Conservation (phyloP, 345 rosid species). For the Citrus unshiu region DNA sequence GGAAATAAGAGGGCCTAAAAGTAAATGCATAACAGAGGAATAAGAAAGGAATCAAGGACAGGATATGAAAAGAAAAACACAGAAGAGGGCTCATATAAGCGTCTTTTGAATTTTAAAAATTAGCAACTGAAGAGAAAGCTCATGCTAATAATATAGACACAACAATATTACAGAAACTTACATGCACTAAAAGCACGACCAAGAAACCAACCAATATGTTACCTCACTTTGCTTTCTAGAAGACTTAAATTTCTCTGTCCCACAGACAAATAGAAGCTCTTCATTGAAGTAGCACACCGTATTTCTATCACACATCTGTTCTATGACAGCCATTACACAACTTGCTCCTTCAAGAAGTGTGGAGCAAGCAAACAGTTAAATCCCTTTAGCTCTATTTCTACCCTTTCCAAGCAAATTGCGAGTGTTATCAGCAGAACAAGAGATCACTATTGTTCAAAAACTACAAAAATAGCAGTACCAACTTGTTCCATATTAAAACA, state of each 20-base stretch:
- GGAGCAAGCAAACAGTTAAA: too few species aligned
- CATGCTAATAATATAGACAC: background rate
- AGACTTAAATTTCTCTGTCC: background rate
- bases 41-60: background rate
- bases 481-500: background rate
- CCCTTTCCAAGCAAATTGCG: background rate
- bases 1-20: background rate
- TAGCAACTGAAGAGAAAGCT: background rate
- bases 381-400: background rate
- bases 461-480: background rate
- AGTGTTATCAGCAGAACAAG: background rate
- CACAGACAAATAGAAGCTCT: background rate
- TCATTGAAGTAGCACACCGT: background rate
- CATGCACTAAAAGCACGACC: background rate
- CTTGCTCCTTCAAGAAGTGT: too few species aligned
- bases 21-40: background rate
- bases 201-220: background rate
- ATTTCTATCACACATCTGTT: too few species aligned
- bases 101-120: background rate
- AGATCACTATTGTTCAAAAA: background rate
- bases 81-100: background rate
- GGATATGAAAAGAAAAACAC: background rate
- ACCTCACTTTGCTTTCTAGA: background rate
- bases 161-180: background rate
- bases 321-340: too few species aligned